Conservation (phyloP, 2,329 filamentous ascomycete genomes). For the Bipolaris sorokiniana region DNA sequence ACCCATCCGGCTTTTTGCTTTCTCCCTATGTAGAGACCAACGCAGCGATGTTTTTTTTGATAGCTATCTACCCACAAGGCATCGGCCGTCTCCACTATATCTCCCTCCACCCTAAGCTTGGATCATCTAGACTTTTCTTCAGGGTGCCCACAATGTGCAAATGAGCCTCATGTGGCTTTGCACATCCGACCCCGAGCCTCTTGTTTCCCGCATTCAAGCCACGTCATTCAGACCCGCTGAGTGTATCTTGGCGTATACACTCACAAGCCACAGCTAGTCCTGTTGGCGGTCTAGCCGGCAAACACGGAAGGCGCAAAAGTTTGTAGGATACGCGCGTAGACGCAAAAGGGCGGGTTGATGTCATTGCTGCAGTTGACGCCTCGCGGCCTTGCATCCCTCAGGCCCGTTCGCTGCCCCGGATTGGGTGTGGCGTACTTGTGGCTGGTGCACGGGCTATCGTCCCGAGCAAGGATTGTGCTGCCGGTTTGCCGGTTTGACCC, state of each 20-base stretch:
- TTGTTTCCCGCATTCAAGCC: slow-evolving; percentile 1
- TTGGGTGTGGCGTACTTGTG: slow-evolving; percentile 36
- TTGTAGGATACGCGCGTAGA: slow-evolving; percentile 16
- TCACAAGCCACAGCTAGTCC: slow-evolving; percentile 6
- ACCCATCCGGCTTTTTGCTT: slow-evolving; percentile 31
- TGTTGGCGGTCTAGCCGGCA: slow-evolving; percentile 18
- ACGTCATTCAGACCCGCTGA: slow-evolving; percentile 12
- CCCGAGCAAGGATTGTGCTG: slow-evolving; percentile 20
- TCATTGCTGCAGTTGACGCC: slow-evolving; percentile 25
- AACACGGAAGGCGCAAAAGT: slow-evolving; percentile 11
- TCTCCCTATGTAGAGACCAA: neutral
- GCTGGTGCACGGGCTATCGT: slow-evolving; percentile 33
- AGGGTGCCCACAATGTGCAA: neutral
- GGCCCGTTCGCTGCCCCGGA: slow-evolving; percentile 11
- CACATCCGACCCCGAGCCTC: neutral
- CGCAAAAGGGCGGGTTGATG: slow-evolving; percentile 11
- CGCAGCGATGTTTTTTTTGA: neutral
- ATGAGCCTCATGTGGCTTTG: slow-evolving; percentile 3
- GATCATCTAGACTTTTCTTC: too few relatives aligned
- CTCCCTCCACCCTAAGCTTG: neutral
- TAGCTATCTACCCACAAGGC: neutral
- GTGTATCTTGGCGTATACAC: neutral
- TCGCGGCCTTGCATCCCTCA: slow-evolving; percentile 18
- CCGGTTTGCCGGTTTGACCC: slow-evolving; percentile 2
- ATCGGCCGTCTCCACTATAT: neutral